Evolutionary conservation across 306 rosid species (phyloP), one percentile per base, ranked within the genome.

Genomic region (Myrica gale): DNA sequence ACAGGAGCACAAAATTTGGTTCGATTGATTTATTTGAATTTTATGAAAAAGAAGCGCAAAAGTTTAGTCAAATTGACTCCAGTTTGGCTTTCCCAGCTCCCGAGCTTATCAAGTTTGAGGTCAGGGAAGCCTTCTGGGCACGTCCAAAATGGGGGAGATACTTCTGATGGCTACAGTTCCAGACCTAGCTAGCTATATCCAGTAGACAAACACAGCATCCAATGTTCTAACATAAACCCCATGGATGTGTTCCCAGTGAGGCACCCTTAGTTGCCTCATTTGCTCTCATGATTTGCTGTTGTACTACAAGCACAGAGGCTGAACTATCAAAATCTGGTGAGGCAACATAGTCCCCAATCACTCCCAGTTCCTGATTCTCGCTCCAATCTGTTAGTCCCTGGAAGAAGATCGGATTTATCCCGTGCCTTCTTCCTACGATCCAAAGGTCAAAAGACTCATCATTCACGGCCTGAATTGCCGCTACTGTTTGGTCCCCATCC

Each of bases 391-490:
- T 78, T 21, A 91, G 50, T 0, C 97, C 98, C 0, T 82, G 80
- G 0, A 90, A 57, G 56, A 93, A 69, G 46, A 80, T 69, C 11
- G 96, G 92, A 62, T 93, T 93, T 21, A 93, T 83, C 77, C 98
- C 98, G 0, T 84, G 87, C 57, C 85, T 82, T 76, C 97, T 91
- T 21, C 98, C 98, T 37, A 91, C 85, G 2, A 91, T 86, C 88
- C 92, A 86, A 44, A 91, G 86, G 63, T 89, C 92, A 80, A 50
- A 87, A 17, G 55, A 42, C 4, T 83, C 84, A 17, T 86, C 88
- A 15, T 82, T 86, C 83, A 91, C 52, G 1, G 81, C 73, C 21
- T 76, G 86, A 57, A 93, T 88, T 5, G 85, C 89, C 11, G 76
- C 85, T 3, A 88, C 69, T 6, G 96, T 93, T 71, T 88, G 90